These are phyloP conservation scores for Solanum hybrid DNA, from an alignment of 305 asterid species.

Conservation along the genomic window DNA sequence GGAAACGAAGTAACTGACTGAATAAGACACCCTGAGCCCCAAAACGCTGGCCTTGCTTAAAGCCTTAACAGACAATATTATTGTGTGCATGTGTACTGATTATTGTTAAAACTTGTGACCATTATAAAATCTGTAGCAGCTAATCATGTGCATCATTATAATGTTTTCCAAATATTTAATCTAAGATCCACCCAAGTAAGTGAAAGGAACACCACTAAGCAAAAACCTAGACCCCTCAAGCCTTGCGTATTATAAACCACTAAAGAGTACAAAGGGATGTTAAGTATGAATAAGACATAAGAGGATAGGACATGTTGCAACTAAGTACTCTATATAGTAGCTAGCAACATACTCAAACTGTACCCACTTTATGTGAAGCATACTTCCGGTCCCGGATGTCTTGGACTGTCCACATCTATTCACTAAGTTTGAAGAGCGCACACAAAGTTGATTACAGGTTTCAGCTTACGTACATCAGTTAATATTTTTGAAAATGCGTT, in stretches of 20 bases:
- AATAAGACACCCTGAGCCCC: neutral
- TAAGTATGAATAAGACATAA: neutral
- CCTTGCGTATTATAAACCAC: neutral
- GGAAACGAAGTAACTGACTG: neutral
- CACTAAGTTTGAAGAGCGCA: neutral
- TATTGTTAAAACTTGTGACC: neutral
- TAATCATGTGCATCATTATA: neutral
- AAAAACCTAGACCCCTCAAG: neutral
- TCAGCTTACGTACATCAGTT: neutral
- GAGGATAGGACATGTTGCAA: neutral
- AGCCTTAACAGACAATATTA: neutral
- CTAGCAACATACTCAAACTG: neutral
- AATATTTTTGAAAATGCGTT: neutral
- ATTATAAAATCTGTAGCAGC: neutral
- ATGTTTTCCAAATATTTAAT: neutral
- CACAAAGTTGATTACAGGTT: neutral
- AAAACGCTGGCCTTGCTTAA: neutral
- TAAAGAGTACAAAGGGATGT: neutral
- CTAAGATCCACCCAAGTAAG: neutral
- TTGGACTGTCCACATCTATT: neutral
- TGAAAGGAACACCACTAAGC: neutral
- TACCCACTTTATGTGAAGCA: neutral
- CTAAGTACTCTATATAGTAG: neutral
- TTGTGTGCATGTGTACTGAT: neutral
- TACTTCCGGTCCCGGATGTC: neutral